These are phyloP conservation scores for Calophaca sinica DNA, from an alignment of 306 rosid genomes.

Conservation along the genomic window DNA sequence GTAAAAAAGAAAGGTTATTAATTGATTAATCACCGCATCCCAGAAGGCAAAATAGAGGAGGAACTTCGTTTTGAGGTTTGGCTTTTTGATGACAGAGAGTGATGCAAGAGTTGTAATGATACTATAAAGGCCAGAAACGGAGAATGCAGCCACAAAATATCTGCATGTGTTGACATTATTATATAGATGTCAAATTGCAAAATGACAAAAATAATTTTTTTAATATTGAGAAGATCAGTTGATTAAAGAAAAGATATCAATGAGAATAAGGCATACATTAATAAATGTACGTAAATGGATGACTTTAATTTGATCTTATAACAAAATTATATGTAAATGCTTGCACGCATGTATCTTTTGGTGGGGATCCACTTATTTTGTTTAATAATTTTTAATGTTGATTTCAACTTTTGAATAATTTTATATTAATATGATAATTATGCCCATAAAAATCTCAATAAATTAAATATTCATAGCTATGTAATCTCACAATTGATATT, in stretches of 20 bases:
- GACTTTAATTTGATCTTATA: no score
- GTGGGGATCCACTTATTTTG: neutral
- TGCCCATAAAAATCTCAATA: no score
- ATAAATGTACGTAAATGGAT: neutral
- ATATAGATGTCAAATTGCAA: slow-evolving; percentile 22
- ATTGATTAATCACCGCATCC: slow-evolving; percentile 65
- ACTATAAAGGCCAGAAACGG: slow-evolving; percentile 73
- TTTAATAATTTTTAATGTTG: no score
- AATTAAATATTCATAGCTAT: no score
- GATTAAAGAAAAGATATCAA: neutral
- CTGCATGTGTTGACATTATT: slow-evolving; percentile 50
- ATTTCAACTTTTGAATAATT: no score
- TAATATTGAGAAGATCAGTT: neutral
- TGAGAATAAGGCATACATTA: neutral
- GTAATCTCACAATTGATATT: no score
- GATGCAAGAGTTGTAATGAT: slow-evolving; percentile 68
- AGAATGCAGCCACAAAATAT: slow-evolving; percentile 83
- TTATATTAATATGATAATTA: no score
- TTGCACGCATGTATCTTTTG: neutral
- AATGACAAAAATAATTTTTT: neutral
- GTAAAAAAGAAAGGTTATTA: slow-evolving; percentile 5
- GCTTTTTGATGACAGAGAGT: slow-evolving; percentile 57
- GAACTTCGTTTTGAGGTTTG: slow-evolving; percentile 54
- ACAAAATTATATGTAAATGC: neutral
- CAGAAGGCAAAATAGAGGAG: slow-evolving; percentile 61